Percentiles rank a stretch among this genome's conserved stretches.
Conservation (phyloP, 352 stramenopile species). For the Phytopythium boreale region DNA sequence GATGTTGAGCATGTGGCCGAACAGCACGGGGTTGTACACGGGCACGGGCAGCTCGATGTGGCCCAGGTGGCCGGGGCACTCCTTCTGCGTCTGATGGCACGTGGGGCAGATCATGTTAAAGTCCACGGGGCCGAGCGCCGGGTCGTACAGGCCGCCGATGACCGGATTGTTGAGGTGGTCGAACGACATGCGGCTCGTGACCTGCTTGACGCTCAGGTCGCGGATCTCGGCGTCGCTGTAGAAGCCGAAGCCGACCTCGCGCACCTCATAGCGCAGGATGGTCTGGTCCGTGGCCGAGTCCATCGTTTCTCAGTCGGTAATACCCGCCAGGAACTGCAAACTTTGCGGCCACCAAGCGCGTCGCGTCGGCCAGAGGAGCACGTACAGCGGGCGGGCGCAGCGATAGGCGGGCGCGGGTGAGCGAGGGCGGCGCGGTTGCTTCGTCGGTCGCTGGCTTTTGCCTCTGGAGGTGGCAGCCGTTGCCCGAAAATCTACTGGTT, state of each 20-base stretch:
- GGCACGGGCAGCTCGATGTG: constrained; percentile 99
- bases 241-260: constrained; percentile 93
- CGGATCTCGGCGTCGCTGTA: constrained; percentile 98
- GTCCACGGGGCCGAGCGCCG: constrained; percentile 92
- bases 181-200: constrained; percentile 95
- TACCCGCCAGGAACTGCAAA: background rate
- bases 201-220: constrained; percentile 95
- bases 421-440: too few relatives aligned
- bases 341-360: background rate
- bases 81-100: constrained; percentile 93
- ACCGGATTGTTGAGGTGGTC: constrained; percentile 94
- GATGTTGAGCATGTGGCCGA: constrained; percentile 92
- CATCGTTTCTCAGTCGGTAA: constrained; percentile 31
- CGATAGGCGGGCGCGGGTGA: too few relatives aligned
- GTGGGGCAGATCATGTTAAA: constrained; percentile 92
- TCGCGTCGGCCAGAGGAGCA: background rate
- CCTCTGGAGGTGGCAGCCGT: background rate
- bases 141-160: constrained; percentile 96
- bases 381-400: background rate
- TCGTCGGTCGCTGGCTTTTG: background rate
- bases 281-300: constrained; percentile 88
- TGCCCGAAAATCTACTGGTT: constrained; percentile 29
- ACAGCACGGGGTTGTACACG: constrained; percentile 98
- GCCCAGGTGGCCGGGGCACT: constrained; percentile 98
- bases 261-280: constrained; percentile 89